Conservation (phyloP, 768 basidiomycete species). For the Boletellus ananiceps region DNA sequence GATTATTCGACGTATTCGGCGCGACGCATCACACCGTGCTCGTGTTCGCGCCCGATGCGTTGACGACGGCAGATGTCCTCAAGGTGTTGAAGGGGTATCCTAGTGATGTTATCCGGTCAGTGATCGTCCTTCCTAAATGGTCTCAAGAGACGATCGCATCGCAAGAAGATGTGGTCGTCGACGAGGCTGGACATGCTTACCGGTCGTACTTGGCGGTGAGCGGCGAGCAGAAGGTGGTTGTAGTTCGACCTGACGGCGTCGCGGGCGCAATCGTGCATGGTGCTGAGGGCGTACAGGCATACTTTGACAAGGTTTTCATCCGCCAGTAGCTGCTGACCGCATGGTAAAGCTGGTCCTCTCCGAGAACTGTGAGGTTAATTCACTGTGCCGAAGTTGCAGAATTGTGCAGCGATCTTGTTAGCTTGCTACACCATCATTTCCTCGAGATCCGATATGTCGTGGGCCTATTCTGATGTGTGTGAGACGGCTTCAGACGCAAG, state of each 20-base stretch:
- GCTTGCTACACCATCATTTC: too few species aligned
- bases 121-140: slow-evolving; percentile 14
- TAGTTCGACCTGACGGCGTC: slow-evolving; percentile 44
- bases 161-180: slow-evolving; percentile 34
- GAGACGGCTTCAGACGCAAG: too few species aligned
- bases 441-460: too few species aligned
- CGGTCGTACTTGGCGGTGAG: slow-evolving; percentile 32
- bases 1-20: background rate
- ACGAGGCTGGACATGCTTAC: slow-evolving; percentile 37
- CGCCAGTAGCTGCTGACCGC: too few species aligned
- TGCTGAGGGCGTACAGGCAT: slow-evolving; percentile 12
- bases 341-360: too few species aligned
- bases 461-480: too few species aligned
- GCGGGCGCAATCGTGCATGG: slow-evolving; percentile 32
- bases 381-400: too few species aligned
- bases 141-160: background rate
- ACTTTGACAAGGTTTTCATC: slow-evolving; percentile 17
- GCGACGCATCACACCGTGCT: slow-evolving; percentile 20
- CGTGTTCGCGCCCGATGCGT: slow-evolving; percentile 20
- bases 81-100: slow-evolving; percentile 8
- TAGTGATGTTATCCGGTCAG: background rate
- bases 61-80: slow-evolving; percentile 5
- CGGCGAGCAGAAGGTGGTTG: slow-evolving; percentile 31
- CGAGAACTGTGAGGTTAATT: too few species aligned
- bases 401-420: too few species aligned